Percentiles rank a stretch among this genome's conserved stretches.
Conservation (phyloP, 768 basidiomycete genomes). For the Rubroboletus pulcherrimus region DNA sequence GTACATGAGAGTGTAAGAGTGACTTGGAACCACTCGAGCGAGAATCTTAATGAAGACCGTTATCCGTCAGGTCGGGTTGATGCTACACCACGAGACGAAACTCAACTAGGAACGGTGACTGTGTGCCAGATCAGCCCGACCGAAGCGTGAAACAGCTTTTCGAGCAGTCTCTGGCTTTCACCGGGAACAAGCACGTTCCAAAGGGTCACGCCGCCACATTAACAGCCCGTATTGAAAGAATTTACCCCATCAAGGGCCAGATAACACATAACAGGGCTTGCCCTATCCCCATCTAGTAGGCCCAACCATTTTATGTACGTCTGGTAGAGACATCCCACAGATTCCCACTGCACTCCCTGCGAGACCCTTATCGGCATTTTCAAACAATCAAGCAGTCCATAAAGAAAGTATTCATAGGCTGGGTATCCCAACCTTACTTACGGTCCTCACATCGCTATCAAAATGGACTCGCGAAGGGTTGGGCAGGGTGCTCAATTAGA, state of each 20-base stretch:
- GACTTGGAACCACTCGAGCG: no score
- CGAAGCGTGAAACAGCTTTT: no score
- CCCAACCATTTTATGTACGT: background rate
- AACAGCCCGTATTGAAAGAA: background rate
- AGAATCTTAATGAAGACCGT: no score
- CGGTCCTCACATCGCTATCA: background rate
- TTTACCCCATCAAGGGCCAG: background rate
- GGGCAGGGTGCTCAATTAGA: background rate
- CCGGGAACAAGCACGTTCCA: background rate
- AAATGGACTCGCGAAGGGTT: conserved; percentile 2
- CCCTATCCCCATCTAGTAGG: background rate
- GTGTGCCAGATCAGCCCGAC: no score
- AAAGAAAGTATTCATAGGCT: no score
- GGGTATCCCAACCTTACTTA: background rate
- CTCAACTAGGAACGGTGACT: no score
- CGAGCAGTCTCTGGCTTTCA: background rate
- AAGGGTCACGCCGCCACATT: background rate
- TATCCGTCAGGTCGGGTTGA: no score
- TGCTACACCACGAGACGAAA: no score
- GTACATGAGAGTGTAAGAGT: no score
- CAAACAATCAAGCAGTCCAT: background rate
- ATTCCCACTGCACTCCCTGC: background rate
- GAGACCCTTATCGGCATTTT: background rate
- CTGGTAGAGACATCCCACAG: background rate
- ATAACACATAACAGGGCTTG: background rate